These are phyloP conservation scores for Salix suchowensis DNA, from an alignment of 345 rosid genomes.

Conservation along the genomic window DNA sequence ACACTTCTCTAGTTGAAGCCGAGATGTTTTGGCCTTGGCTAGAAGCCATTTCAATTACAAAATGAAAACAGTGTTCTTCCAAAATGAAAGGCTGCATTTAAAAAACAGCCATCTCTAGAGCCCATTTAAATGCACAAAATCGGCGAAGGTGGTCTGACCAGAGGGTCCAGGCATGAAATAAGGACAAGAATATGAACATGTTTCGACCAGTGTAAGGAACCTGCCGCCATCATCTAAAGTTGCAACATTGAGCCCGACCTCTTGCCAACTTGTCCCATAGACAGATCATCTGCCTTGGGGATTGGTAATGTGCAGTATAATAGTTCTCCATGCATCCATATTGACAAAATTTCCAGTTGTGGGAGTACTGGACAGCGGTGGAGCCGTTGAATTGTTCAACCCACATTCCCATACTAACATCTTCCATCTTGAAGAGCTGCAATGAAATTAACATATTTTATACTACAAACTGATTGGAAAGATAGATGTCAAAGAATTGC, in stretches of 20 bases:
- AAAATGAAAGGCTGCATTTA: conserved; percentile 1
- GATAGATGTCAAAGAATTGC: not conserved
- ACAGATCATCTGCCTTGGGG: conserved; percentile 90
- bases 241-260: conserved; percentile 77
- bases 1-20: conserved; percentile 9
- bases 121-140: not conserved
- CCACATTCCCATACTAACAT: conserved; percentile 99
- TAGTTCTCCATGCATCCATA: conserved; percentile 87
- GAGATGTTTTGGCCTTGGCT: not conserved
- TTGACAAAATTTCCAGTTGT: conserved; percentile 93
- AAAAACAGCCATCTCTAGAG: conserved; percentile 9
- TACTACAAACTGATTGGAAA: not conserved
- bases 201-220: not conserved
- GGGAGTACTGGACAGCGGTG: conserved; percentile 68
- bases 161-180: not conserved
- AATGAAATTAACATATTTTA: conserved; percentile 9
- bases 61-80: not conserved
- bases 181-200: not conserved
- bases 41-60: not conserved
- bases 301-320: conserved; percentile 91
- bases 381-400: conserved; percentile 74
- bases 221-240: conserved; percentile 34
- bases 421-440: conserved; percentile 97
- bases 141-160: not conserved
- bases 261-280: conserved; percentile 80